Conservation (phyloP, 2,329 filamentous ascomycete species). For the Chaetomium sp. region DNA sequence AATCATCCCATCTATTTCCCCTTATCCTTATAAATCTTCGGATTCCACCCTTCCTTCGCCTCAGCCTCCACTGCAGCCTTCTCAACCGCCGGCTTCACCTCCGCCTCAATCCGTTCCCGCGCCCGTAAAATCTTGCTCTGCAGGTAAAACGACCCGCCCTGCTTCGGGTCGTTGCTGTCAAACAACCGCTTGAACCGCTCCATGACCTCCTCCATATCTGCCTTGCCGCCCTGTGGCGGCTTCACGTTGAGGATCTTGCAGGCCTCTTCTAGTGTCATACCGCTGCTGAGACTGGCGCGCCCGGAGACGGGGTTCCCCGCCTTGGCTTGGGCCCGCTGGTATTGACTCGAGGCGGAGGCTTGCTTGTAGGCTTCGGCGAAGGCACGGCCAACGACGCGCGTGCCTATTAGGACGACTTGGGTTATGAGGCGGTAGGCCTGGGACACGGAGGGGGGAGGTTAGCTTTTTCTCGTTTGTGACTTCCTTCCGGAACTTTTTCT, state of each 20-base stretch:
- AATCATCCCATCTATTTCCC: no score
- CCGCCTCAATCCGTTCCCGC: slow-evolving; percentile 84
- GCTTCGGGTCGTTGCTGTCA: slow-evolving; percentile 88
- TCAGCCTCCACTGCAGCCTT: slow-evolving; percentile 70
- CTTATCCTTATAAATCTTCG: slow-evolving; percentile 88
- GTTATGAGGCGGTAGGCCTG: slow-evolving; percentile 93
- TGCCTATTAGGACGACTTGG: slow-evolving; percentile 84
- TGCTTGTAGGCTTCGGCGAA: slow-evolving; percentile 94
- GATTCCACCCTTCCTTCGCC: slow-evolving; percentile 80
- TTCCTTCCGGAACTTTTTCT: no score
- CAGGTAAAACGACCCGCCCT: slow-evolving; percentile 95
- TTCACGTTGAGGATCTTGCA: slow-evolving; percentile 97
- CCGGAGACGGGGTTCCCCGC: slow-evolving; percentile 43
- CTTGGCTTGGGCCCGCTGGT: slow-evolving; percentile 67
- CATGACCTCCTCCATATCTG: slow-evolving; percentile 72
- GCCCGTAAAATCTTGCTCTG: slow-evolving; percentile 95
- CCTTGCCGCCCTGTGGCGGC: slow-evolving; percentile 70
- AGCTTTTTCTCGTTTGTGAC: no score
- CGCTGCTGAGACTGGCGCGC: slow-evolving; percentile 46
- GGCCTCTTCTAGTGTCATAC: slow-evolving; percentile 90
- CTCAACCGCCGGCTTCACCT: slow-evolving; percentile 66
- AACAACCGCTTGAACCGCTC: slow-evolving; percentile 91
- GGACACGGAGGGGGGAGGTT: not conserved
- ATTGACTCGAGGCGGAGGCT: slow-evolving; percentile 78
- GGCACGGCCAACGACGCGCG: slow-evolving; percentile 85